Evolutionary conservation across 495 filamentous ascomycete species (phyloP).

Genomic region (Hypoxylon perforatum): DNA sequence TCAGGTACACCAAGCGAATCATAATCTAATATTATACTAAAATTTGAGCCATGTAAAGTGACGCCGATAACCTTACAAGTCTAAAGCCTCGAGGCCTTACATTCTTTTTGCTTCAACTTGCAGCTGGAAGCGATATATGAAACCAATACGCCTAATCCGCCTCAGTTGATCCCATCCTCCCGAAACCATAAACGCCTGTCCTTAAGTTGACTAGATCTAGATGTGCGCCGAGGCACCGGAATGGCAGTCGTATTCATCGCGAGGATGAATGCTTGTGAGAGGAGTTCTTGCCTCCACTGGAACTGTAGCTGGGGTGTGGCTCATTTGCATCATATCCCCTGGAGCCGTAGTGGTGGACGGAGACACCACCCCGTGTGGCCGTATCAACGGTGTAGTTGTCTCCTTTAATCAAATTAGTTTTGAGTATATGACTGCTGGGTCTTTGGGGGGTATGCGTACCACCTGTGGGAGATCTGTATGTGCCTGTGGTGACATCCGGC

Average conservation of each 20-base stretch:
- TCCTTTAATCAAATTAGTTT: slow-evolving; percentile 24
- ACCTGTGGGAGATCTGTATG: slow-evolving; percentile 6
- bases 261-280: neutral
- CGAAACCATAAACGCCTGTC: neutral
- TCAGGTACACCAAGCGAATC: neutral
- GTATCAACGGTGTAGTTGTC: slow-evolving; percentile 17
- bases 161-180: neutral
- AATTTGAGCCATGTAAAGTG: neutral
- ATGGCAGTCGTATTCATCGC: neutral
- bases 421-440: neutral
- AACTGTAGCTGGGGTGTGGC: slow-evolving; percentile 19
- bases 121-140: neutral
- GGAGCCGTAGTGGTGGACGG: slow-evolving; percentile 21
- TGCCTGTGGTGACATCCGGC: slow-evolving; percentile 4
- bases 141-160: neutral
- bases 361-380: slow-evolving; percentile 3
- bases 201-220: neutral
- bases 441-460: slow-evolving; percentile 12
- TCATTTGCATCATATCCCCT: slow-evolving; percentile 16
- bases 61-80: slow-evolving; percentile 11
- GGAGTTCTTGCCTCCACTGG: neutral
- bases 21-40: neutral
- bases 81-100: slow-evolving; percentile 30
- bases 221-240: neutral
- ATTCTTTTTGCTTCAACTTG: slow-evolving; percentile 5